Evolutionary conservation across 306 rosid genomes (phyloP), one percentile per base, ranked within the genome.

Genomic region (Datisca glomerata): DNA sequence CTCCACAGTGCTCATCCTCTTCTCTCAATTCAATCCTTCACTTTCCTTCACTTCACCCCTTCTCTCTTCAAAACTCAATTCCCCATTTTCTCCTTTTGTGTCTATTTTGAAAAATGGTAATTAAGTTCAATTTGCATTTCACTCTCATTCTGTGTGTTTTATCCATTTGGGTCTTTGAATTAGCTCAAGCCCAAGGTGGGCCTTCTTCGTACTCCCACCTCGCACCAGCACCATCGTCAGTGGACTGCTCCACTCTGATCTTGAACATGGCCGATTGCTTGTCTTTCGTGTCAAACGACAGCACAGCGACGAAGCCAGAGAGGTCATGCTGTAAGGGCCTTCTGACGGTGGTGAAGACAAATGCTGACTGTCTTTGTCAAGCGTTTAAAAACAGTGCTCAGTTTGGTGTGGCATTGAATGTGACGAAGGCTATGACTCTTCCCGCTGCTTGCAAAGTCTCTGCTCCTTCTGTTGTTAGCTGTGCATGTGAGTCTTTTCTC

Each of bases 381-480:
- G 79, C 86, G 29, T 75, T 81, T 72, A 64, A 69, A 53, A 78
- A 59, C 38, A 75, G 92, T 43, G 61, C 79, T 37, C 72, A 65
- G 18, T 49, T 78, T 18, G 96, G 94, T 11, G 68, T 86, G 3
- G 75, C 58, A 9, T 66, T 86, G 75, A 81, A 86, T 43, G 56
- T 81, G 52, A 66, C 96, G 1, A 78, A 71, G 51, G 86, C 94
- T 20, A 2, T 29, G 13, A 17, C 73, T 57, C 94, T 86, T 51
- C 94, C 96, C 15, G 47, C 83, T 23, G 92, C 73, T 22, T 86
- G 96, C 77, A 71, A 75, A 51, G 58, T 86, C 57, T 58, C 77
- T 10, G 77, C 84, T 40, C 78, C 96, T 19, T 58, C 96, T 21
- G 65, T 55, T 41, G 1, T 79, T 28, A 69, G 68, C 43, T 86